These are phyloP conservation scores for Chrysoporthe deuterocubensis DNA, from an alignment of 2,329 filamentous ascomycete species.

Conservation along the genomic window DNA sequence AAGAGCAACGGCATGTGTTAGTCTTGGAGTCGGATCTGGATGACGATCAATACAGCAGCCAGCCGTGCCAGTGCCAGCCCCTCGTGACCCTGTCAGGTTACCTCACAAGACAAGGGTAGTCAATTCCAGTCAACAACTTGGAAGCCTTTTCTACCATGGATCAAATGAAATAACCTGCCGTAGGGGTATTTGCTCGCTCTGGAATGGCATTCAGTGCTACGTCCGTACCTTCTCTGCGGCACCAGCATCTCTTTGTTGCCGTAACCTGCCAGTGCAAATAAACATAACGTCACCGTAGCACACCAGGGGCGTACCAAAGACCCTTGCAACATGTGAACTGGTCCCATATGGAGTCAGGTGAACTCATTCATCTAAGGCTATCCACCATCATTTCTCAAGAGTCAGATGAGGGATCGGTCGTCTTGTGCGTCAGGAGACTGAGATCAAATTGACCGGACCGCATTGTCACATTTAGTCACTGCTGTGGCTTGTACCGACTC, in stretches of 20 bases:
- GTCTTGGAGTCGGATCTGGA: not conserved
- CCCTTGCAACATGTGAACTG: not conserved
- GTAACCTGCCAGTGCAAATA: not conserved
- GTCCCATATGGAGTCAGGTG: not conserved
- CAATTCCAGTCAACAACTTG: not conserved
- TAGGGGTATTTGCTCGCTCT: not conserved
- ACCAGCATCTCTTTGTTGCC: not conserved
- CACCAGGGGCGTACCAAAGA: not conserved
- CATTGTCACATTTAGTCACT: not conserved
- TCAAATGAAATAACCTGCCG: not conserved
- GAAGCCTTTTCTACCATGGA: not conserved
- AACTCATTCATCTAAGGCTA: not conserved
- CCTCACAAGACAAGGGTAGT: not conserved
- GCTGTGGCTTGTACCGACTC: not conserved
- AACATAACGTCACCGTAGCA: not conserved
- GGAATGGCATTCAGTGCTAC: not conserved
- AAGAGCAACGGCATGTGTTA: not conserved
- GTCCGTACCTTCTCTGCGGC: not conserved
- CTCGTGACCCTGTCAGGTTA: constrained; percentile 15
- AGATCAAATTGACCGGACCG: not conserved
- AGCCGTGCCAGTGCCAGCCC: not conserved
- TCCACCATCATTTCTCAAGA: not conserved
- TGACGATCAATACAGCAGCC: not conserved
- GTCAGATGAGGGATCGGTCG: not conserved
- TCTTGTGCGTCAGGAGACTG: not conserved